Evolutionary conservation across 495 filamentous ascomycete genomes (phyloP), one percentile per base, ranked within the genome.

Genomic region (Neurospora sublineolata): DNA sequence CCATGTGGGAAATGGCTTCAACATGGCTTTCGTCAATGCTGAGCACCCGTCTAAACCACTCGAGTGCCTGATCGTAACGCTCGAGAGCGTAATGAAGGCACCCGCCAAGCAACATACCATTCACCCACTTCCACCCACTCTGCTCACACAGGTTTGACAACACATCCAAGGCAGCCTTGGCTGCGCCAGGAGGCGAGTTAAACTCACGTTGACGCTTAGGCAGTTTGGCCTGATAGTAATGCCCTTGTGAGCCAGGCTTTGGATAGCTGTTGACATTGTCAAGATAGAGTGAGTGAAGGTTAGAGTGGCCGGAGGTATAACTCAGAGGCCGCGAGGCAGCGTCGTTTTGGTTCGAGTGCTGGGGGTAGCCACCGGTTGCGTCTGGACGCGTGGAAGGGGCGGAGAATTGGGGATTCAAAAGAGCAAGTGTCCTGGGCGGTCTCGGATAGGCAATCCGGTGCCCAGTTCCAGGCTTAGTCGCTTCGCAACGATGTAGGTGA

Each of bases 31-130:
- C 80, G 80, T 99, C 93, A 27, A 93, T 82, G n/a, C 85, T 87
- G 37, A 97, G 84, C 69, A 98, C 94, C 74, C 91, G 90, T 14
- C 85, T 88, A 81, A 97, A 98, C 94, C 93, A 97, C 68, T 91
- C 87, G 77, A 94, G 82, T 10, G 96, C 93, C 77, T 92, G 90
- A 71, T 92, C 87, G 78, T 96, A 94, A 77, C 94, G 91, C 70
- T 93, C 92, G 12, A 99, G 82, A 11, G 93, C 96, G 84, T 97
- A 98, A 44, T 96, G 91, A 68, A 99, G 84, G 78, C 95, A 99
- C 6, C 95, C 95, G 40, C 91, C 94, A 18, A 99, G 87, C 30
- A 97, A 83, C 86, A 99, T 97, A 18, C 96, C 95, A 79, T 98
- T 94, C 70, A 94, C 88, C 95, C 95, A 99, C 75, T 90, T 88